Conservation (phyloP, 2,329 filamentous ascomycete genomes). For the Escovopsis sp. region DNA sequence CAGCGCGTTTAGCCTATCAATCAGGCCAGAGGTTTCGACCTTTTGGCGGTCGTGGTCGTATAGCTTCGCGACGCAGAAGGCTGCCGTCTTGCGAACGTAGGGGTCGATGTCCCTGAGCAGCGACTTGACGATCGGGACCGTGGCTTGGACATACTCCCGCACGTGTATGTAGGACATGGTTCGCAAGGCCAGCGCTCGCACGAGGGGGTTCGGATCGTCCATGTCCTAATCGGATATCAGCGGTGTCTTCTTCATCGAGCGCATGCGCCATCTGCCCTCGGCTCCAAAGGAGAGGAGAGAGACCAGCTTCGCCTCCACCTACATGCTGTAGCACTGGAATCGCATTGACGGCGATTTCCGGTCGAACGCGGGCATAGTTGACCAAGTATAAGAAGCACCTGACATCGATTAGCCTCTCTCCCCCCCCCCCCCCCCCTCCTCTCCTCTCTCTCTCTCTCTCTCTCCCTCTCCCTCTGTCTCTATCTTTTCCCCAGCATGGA, state of each 20-base stretch:
- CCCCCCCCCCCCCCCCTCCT: neutral
- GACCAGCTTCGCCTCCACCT: slow-evolving; percentile 13
- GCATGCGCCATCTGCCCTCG: too few relatives aligned
- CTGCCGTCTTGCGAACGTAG: slow-evolving; percentile 94
- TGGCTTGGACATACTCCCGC: slow-evolving; percentile 85
- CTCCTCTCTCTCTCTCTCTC: neutral
- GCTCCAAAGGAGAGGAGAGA: too few relatives aligned
- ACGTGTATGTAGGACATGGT: slow-evolving; percentile 98
- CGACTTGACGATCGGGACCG: slow-evolving; percentile 67
- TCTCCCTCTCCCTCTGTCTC: neutral
- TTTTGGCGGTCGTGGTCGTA: slow-evolving; percentile 90
- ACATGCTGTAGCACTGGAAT: slow-evolving; percentile 75
- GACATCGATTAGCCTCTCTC: slow-evolving; percentile 3
- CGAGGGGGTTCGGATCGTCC: slow-evolving; percentile 82
- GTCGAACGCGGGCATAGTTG: slow-evolving; percentile 90
- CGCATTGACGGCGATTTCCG: slow-evolving; percentile 85
- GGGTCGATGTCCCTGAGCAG: slow-evolving; percentile 78
- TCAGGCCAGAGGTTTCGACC: slow-evolving; percentile 82
- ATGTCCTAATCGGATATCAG: slow-evolving; percentile 51
- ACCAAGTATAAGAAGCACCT: slow-evolving; percentile 98
- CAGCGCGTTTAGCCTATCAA: slow-evolving; percentile 79
- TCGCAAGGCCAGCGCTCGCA: slow-evolving; percentile 78
- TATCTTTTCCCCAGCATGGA: too few relatives aligned
- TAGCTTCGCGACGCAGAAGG: slow-evolving; percentile 90
- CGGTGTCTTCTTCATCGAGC: slow-evolving; percentile 1